A percentile compares a stretch with the other conserved stretches of the same genome.
phyloP scores from a whole-genome alignment of 2,329 filamentous ascomycete genomes.

The Akanthomyces muscarius region DNA sequence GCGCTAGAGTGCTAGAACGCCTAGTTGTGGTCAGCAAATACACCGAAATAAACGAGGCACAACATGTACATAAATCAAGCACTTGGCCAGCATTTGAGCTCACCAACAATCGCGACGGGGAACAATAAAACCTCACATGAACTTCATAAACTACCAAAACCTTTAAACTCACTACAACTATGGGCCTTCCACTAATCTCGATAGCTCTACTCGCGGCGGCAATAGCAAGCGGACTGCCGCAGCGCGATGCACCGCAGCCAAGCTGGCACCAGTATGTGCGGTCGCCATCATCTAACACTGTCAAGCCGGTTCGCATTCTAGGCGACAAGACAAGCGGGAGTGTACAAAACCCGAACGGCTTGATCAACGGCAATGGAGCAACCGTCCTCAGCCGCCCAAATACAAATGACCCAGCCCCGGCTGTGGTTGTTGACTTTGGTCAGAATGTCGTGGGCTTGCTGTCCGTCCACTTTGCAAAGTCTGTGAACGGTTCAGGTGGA shows the following conservation, averaged over 20 bases:
- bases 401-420: conserved; percentile 27
- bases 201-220: not conserved
- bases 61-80: not conserved
- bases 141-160: too few species aligned
- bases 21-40: not conserved
- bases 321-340: not conserved
- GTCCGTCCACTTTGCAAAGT: conserved; percentile 39
- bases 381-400: not conserved
- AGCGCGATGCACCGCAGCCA: not conserved
- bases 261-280: conserved; percentile 4
- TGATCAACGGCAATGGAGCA: not conserved
- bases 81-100: not conserved
- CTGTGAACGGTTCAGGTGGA: conserved; percentile 24
- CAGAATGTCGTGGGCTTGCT: conserved; percentile 43
- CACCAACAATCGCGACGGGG: not conserved
- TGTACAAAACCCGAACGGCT: not conserved
- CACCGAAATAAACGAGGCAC: not conserved
- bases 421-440: conserved; percentile 47
- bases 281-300: not conserved
- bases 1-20: not conserved
- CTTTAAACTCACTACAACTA: not conserved
- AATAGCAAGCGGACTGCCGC: not conserved
- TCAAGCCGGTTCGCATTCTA: conserved; percentile 1
- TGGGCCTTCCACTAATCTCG: not conserved
- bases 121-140: not conserved